Percentiles rank a stretch among this genome's conserved stretches.
These are phyloP conservation scores for Nephelium lappaceum DNA, from an alignment of 345 rosid species.

Conservation along the genomic window DNA sequence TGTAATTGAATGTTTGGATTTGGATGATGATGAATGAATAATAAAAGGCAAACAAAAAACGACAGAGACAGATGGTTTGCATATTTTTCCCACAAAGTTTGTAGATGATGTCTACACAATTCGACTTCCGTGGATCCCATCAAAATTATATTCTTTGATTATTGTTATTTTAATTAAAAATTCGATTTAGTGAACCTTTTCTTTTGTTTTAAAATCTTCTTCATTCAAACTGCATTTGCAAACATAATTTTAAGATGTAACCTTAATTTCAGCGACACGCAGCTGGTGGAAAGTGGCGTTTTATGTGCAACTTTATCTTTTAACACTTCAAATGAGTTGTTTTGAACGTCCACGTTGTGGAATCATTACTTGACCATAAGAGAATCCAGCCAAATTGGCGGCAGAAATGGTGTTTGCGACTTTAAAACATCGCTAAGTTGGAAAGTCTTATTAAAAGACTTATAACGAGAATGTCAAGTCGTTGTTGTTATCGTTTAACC, in stretches of 20 bases:
- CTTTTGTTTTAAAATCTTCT: too few species aligned
- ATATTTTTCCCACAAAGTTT: neutral
- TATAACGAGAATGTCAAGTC: too few species aligned
- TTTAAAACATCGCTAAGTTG: too few species aligned
- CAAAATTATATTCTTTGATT: neutral
- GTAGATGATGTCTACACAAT: neutral
- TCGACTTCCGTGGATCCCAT: neutral
- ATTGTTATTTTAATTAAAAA: too few species aligned
- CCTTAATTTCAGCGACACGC: too few species aligned
- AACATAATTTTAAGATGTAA: too few species aligned
- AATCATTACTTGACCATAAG: neutral
- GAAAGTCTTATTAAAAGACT: too few species aligned
- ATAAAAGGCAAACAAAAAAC: neutral
- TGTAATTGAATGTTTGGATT: neutral
- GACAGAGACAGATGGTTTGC: slow-evolving; percentile 9
- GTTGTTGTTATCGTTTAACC: too few species aligned
- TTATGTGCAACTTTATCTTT: too few species aligned
- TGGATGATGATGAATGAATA: neutral
- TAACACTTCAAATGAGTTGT: too few species aligned
- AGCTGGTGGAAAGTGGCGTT: too few species aligned
- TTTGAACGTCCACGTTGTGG: neutral
- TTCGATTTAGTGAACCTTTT: neutral
- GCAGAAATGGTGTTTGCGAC: neutral
- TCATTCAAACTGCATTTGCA: too few species aligned
- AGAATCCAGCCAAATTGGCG: neutral